phyloP scores from a whole-genome alignment of 2,329 filamentous ascomycete genomes.

The Colletotrichum graminicola region DNA sequence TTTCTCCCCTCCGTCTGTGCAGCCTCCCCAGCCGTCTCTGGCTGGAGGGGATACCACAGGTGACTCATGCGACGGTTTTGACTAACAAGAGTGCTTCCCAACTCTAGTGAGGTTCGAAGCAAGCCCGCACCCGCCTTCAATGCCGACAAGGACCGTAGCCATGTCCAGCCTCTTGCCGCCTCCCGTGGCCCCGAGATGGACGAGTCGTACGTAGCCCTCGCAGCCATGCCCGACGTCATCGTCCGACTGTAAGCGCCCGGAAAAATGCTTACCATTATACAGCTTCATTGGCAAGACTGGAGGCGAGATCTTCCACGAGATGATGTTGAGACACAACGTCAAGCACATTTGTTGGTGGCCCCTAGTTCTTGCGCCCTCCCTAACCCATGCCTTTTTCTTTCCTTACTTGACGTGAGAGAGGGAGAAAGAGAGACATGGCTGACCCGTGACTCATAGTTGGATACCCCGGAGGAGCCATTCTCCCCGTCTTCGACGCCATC shows the following conservation, averaged over 20 bases:
- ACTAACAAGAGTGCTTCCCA: constrained; percentile 44
- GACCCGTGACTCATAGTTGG: constrained; percentile 66
- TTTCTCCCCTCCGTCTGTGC: background rate
- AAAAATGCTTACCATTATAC: constrained; percentile 31
- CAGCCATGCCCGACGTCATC: constrained; percentile 35
- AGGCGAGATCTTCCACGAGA: constrained; percentile 98
- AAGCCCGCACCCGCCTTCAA: constrained; percentile 75
- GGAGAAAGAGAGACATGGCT: constrained; percentile 9
- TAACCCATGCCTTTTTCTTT: background rate
- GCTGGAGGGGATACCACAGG: background rate
- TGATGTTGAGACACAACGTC: constrained; percentile 94
- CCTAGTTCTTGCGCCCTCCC: background rate
- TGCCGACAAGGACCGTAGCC: constrained; percentile 60
- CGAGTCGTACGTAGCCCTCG: constrained; percentile 75
- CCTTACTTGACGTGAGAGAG: background rate
- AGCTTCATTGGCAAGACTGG: constrained; percentile 95
- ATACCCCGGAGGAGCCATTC: constrained; percentile 95
- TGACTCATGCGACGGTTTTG: constrained; percentile 32
- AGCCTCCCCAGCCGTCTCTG: background rate
- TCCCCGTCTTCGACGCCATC: constrained; percentile 98
- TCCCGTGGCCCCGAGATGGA: constrained; percentile 75
- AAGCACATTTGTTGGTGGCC: constrained; percentile 89
- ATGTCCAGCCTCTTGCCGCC: constrained; percentile 78
- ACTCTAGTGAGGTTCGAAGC: constrained; percentile 65
- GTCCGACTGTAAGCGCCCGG: constrained; percentile 20